Percentiles rank a stretch among this genome's conserved stretches.
These are phyloP conservation scores for Kalaharituber pfeilii DNA, from an alignment of 2,329 filamentous ascomycete genomes.

Conservation along the genomic window DNA sequence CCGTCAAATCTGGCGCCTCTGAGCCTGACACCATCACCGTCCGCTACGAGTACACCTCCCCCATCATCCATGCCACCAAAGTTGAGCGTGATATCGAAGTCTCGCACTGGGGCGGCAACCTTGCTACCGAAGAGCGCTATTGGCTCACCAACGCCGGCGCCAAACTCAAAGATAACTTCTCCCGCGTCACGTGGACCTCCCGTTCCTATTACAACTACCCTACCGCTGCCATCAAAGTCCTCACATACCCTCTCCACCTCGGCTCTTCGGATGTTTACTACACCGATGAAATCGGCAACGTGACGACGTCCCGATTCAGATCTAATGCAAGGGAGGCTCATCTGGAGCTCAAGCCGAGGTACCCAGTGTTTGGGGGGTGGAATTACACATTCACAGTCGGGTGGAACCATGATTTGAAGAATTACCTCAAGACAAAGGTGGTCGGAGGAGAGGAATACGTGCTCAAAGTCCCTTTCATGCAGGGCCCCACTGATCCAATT, in stretches of 20 bases:
- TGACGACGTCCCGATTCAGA: constrained; percentile 81
- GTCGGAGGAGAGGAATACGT: constrained; percentile 54
- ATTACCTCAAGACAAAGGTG: constrained; percentile 50
- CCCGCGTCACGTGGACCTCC: constrained; percentile 58
- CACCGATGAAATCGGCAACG: constrained; percentile 89
- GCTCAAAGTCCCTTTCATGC: constrained; percentile 78
- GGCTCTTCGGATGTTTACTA: constrained; percentile 84
- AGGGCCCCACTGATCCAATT: constrained; percentile 80
- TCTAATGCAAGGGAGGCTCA: constrained; percentile 58
- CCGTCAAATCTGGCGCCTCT: no score
- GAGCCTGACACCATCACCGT: constrained; percentile 51
- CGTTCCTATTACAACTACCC: constrained; percentile 58
- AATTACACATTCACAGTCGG: constrained; percentile 94
- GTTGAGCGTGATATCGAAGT: constrained; percentile 88
- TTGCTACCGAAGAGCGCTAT: constrained; percentile 89
- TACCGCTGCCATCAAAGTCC: constrained; percentile 60
- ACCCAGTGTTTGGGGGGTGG: constrained; percentile 94
- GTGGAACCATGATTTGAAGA: constrained; percentile 75
- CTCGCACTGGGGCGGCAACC: constrained; percentile 93
- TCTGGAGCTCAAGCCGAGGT: constrained; percentile 80
- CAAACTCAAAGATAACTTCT: constrained; percentile 54
- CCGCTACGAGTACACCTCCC: constrained; percentile 90
- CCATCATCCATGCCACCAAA: constrained; percentile 58
- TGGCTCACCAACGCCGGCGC: constrained; percentile 75
- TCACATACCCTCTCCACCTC: constrained; percentile 60